Evolutionary conservation across 2,329 filamentous ascomycete genomes (phyloP), one percentile per base, ranked within the genome.

Genomic region (Alternaria sp.): DNA sequence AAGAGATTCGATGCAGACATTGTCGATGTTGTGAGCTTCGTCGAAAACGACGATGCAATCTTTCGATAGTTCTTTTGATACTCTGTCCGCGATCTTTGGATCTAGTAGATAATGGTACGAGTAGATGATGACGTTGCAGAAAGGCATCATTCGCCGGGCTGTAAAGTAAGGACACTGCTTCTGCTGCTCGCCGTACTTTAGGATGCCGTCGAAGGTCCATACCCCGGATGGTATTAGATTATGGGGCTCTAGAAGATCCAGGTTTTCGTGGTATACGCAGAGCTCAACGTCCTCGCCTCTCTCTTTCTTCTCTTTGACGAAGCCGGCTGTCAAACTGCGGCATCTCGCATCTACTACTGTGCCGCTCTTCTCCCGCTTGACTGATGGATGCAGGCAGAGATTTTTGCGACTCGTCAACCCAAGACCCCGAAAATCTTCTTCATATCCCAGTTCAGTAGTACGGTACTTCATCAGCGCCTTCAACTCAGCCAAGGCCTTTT

Each of bases 101-200:
- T 99, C 96, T 14, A 99, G 86, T 3, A 99, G 86, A 73, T 99
- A 99, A 78, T 99, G 95, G 74, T 99, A 99, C 0, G 95, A 99
- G 80, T 99, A 99, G 67, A 99, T 99, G 72, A 99, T 97, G 73
- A 99, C 93, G 76, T 99, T 98, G 84, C 95, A 99, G 74, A 93
- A 98, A 71, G 95, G 90, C 94, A 99, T 98, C 95, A 99, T 99
- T 64, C 95, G 88, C 58, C 95, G 86, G 13, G 92, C 91, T 13
- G 94, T 97, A 71, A 99, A 99, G 76, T 99, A 99, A 0, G 95
- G 95, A 69, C 95, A 99, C 77, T 98, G 95, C 75, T 97, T 97
- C 64, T 97, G 89, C 70, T 97, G 85, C 78, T 99, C 94, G 52
- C 96, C 94, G 71, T 99, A 98, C 63, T 86, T 87, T 56, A 96